A percentile compares a stretch with the other conserved stretches of the same genome.
Conservation (phyloP, 495 filamentous ascomycete genomes). For the Podospora pseudopauciseta region DNA sequence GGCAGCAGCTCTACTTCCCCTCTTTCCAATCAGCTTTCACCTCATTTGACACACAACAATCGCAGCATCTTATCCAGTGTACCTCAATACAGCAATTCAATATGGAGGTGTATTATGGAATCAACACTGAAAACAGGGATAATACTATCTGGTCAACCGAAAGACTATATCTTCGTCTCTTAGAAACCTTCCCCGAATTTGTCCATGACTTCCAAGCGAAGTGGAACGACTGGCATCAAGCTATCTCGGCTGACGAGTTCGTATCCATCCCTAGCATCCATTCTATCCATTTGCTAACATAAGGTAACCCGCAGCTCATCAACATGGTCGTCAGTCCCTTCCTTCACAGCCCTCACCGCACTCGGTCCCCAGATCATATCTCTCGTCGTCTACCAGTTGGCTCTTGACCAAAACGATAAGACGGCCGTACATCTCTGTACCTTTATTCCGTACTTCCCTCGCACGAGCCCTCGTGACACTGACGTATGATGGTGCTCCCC, state of each 20-base stretch:
- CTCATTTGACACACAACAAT: too few relatives aligned
- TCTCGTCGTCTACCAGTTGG: constrained; percentile 14
- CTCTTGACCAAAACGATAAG: constrained; percentile 1
- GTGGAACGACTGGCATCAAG: background rate
- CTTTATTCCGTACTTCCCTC: background rate
- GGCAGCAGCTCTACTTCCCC: too few relatives aligned
- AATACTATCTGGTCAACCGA: background rate
- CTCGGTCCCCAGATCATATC: constrained; percentile 19
- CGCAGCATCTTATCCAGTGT: background rate
- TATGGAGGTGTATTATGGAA: background rate
- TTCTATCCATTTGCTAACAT: background rate
- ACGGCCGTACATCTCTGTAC: constrained; percentile 19
- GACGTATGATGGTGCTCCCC: background rate
- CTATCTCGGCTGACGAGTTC: background rate
- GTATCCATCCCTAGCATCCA: background rate
- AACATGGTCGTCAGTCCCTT: background rate
- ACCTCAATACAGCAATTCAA: background rate
- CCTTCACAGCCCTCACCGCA: constrained; percentile 7
- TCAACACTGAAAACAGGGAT: background rate
- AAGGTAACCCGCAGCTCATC: background rate
- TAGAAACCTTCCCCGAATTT: background rate
- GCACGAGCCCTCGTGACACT: background rate
- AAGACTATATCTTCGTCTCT: background rate
- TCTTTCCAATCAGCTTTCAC: too few relatives aligned
- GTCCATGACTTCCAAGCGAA: background rate